Evolutionary conservation across 2,329 filamentous ascomycete genomes (phyloP).

Genomic region (Chaetomiaceae sp.): DNA sequence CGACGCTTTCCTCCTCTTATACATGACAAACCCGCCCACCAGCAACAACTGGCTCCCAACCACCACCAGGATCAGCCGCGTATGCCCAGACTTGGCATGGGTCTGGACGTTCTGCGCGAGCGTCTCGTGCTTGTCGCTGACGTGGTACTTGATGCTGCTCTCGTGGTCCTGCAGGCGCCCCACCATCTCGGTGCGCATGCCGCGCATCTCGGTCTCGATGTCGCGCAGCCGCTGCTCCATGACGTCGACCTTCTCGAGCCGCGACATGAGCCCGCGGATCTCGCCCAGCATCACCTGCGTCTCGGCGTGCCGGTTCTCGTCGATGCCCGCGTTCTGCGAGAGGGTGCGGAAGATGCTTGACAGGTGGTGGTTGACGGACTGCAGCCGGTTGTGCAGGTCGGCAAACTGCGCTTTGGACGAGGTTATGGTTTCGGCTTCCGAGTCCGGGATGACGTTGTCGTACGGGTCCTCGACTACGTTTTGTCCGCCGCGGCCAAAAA

Average conservation of each 20-base stretch:
- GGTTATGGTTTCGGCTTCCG: conserved; percentile 41
- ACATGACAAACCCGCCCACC: conserved; percentile 62
- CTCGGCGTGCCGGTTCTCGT: conserved; percentile 53
- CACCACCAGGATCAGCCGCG: conserved; percentile 59
- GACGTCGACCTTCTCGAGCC: conserved; percentile 34
- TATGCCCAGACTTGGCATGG: conserved; percentile 44
- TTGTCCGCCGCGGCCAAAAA: conserved; percentile 23
- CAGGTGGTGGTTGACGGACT: conserved; percentile 64
- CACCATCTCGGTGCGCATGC: conserved; percentile 49
- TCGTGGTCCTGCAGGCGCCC: conserved; percentile 46
- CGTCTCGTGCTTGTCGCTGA: conserved; percentile 41
- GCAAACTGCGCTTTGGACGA: conserved; percentile 61
- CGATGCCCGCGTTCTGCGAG: conserved; percentile 42
- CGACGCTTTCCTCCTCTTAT: conserved; percentile 71
- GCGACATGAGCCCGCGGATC: conserved; percentile 38
- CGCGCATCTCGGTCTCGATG: conserved; percentile 53
- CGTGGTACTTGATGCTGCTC: conserved; percentile 46
- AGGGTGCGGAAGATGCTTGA: conserved; percentile 55
- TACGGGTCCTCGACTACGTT: conserved; percentile 28
- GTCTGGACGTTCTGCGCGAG: conserved; percentile 43
- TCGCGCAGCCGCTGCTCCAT: conserved; percentile 35
- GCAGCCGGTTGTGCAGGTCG: conserved; percentile 79
- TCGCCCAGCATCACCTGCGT: conserved; percentile 42
- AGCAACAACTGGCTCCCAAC: conserved; percentile 69
- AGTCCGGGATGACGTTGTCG: conserved; percentile 41